These are phyloP conservation scores for Venustampulla echinocandica DNA, from an alignment of 495 filamentous ascomycete species.

Conservation along the genomic window DNA sequence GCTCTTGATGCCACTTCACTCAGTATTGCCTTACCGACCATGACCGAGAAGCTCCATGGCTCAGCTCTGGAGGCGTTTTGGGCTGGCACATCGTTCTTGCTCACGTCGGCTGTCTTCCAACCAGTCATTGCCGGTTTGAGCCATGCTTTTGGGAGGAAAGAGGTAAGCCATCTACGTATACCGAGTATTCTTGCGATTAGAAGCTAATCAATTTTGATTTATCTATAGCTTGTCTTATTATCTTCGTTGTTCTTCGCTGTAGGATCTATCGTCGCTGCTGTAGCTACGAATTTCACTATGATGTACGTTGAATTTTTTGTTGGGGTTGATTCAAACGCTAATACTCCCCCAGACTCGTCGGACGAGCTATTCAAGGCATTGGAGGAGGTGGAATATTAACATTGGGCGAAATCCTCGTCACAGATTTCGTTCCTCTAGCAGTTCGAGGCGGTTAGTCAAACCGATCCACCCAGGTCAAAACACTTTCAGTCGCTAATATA, in stretches of 20 bases:
- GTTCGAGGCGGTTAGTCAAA: constrained; percentile 29
- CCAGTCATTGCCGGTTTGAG: constrained; percentile 42
- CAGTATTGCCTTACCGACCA: constrained; percentile 60
- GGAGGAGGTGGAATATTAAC: constrained; percentile 61
- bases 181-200: constrained; percentile 22
- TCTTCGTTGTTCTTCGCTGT: constrained; percentile 44
- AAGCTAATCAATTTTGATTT: constrained; percentile 3
- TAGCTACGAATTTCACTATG: constrained; percentile 49
- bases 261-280: constrained; percentile 50
- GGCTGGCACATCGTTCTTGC: constrained; percentile 46
- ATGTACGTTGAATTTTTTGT: too few relatives aligned
- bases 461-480: constrained; percentile 36
- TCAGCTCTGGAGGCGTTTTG: constrained; percentile 53
- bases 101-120: constrained; percentile 44
- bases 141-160: constrained; percentile 43
- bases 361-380: constrained; percentile 61
- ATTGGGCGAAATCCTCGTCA: constrained; percentile 56
- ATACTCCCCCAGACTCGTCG: too few relatives aligned
- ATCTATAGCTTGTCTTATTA: constrained; percentile 32
- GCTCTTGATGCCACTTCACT: constrained; percentile 69
- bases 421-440: constrained; percentile 51
- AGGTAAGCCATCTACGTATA: constrained; percentile 6
- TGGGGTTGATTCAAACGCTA: too few relatives aligned
- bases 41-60: constrained; percentile 39
- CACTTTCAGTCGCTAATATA: constrained; percentile 24